Evolutionary conservation across 768 basidiomycete genomes (phyloP).

Genomic region (Lactarius trivialis): DNA sequence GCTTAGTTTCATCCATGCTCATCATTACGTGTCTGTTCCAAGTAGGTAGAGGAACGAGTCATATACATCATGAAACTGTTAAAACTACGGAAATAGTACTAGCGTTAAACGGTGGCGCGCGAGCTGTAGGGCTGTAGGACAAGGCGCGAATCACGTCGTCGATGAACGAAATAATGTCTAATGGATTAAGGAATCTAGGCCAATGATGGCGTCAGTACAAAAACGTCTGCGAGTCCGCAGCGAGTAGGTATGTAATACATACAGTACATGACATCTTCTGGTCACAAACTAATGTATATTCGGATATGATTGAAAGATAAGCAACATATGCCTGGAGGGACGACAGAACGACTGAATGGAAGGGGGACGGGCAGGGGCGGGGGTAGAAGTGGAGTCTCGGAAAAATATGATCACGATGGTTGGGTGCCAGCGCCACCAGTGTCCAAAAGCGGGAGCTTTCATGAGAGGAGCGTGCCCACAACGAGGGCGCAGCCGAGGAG

Average conservation of each 20-base stretch:
- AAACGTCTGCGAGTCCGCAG: not conserved
- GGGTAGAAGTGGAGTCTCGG: not conserved
- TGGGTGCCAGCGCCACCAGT: not conserved
- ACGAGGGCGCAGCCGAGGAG: slow-evolving; percentile 22
- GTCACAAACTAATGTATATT: not conserved
- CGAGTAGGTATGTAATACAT: slow-evolving; percentile 7
- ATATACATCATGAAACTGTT: not conserved
- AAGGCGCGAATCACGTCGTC: not conserved
- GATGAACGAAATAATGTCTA: not conserved
- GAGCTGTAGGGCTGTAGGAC: not conserved
- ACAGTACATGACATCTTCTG: not conserved
- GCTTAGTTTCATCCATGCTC: not conserved
- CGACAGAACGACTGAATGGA: not conserved
- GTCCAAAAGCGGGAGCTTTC: not conserved
- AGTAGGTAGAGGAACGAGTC: not conserved
- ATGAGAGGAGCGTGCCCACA: slow-evolving; percentile 22
- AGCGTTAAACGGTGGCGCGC: not conserved
- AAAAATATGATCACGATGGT: not conserved
- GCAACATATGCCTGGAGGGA: not conserved
- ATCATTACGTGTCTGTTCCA: not conserved
- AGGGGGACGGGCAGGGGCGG: not conserved
- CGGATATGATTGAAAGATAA: not conserved
- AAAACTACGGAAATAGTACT: not conserved
- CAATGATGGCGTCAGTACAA: not conserved
- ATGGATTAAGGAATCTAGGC: not conserved